Conservation (phyloP, 75 land plant genomes). For the Chamaecyparis obtusa region DNA sequence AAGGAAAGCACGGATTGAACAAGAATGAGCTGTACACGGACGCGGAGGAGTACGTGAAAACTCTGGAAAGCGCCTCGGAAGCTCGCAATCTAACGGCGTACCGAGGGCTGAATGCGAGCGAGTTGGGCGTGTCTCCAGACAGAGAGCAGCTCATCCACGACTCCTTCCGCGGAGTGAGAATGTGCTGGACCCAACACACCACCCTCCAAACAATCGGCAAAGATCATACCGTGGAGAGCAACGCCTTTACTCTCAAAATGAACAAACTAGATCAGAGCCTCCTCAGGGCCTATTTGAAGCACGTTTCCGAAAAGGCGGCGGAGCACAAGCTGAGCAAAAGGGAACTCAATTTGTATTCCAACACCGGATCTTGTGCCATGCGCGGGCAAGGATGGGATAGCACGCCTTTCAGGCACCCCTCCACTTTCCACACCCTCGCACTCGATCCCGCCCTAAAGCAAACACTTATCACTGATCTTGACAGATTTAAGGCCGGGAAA, state of each 20-base stretch:
- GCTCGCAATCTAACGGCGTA: no score
- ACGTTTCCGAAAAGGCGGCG: not conserved
- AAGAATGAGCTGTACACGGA: no score
- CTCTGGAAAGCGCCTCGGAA: no score
- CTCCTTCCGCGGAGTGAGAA: no score
- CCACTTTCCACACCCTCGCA: slow-evolving; percentile 41
- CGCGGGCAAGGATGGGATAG: slow-evolving; percentile 32
- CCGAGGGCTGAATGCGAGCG: no score
- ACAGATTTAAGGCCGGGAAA: slow-evolving; percentile 29
- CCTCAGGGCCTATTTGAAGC: not conserved
- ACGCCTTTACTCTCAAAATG: not conserved
- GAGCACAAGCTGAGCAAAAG: not conserved
- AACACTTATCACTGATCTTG: slow-evolving; percentile 31
- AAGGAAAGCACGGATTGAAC: no score
- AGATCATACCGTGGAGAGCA: not conserved
- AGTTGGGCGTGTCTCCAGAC: no score
- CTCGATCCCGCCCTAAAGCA: slow-evolving; percentile 28
- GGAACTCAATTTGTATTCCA: not conserved
- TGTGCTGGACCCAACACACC: not conserved
- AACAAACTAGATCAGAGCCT: not conserved
- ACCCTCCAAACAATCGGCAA: not conserved
- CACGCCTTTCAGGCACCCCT: slow-evolving; percentile 38
- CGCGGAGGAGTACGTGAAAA: no score
- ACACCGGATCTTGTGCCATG: not conserved
- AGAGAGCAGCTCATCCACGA: no score